Base-by-base conservation (phyloP, 768 basidiomycete species). In the Auricularia cornea region DNA sequence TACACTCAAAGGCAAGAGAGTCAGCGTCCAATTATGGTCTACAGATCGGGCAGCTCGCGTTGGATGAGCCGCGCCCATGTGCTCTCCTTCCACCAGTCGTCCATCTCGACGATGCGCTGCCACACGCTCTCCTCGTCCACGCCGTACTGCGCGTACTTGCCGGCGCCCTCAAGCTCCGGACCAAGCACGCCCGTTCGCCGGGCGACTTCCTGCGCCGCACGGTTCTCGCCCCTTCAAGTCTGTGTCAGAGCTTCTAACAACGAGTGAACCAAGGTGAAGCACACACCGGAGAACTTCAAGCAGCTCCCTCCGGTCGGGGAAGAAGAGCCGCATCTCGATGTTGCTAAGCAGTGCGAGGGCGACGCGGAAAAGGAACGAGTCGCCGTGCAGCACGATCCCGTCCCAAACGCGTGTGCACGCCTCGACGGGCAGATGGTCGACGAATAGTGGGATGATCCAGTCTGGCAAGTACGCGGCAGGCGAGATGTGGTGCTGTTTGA, bases 41-140 rank as follows among this genome's bases (percentile, higher is more conserved):
- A 78, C 68, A 83, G 60, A 75, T 94, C 93, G n/a, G 92, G 92
- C 62, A 94, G 74, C 73, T 95, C 92, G 71, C 93, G 80, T 66
- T 87, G 85, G 69, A 92, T 84, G 62, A 95, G 75, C 64, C 93
- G 78, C 41, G 79, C 84, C 92, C 92, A 96, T 59, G 92, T 95
- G 65, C 85, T 90, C 70, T 94, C 91, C 70, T 85, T 92, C 93
- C 94, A 95, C 92, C 90, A 92, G 44, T 92, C 91, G 23, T 89
- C 85, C 87, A 93, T 89, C 60, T 80, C 79, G 66, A 88, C 83
- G 38, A 96, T 87, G 51, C 87, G 81, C 44, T 89, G 89, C 88
- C 94, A 95, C 16, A 96, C 73, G 1, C 83, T 82, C 71, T 94
- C 92, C 72, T 95, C 94, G 62, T 90, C 87, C 2, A 92, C 78